Evolutionary conservation across 768 basidiomycete species (phyloP), one percentile per base, ranked within the genome.

Genomic region (Mycena pura): DNA sequence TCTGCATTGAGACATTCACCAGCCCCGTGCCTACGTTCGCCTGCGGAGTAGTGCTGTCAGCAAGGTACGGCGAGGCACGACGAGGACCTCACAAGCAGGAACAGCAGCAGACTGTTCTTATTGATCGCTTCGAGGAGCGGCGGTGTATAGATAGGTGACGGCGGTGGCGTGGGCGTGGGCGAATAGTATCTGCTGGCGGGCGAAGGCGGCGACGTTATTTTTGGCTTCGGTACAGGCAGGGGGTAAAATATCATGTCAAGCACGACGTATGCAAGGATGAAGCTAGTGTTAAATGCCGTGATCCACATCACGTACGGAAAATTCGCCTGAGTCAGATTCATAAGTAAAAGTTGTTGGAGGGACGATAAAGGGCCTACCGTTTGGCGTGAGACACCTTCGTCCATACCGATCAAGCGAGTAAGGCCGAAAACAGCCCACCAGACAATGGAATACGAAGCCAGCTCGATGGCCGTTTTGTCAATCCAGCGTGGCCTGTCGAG

Each of bases 221-320:
- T 71, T 60, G 36, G 73, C 72, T 70, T 80, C 9, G 77, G 77
- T 3, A 67, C 74, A 0, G 79, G 79, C 13, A 78, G 72, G 3
- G 86, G 83, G 72, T 84, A 89, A 73, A 93, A 90, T 39, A 75
- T 67, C 54, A 91, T 81, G 66, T 98, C 93, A 40, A 97, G 76
- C 22, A 88, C 62, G 39, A 95, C 80, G 76, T 97, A 96, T 13
- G 84, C 86, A 6, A 95, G 80, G 15, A 98, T 77, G 77, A 95
- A 95, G 3, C 88, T 83, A 0, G 89, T 88, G 72, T 98, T 99
- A 85, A 86, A 96, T 10, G 93, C 95, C 1, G 86, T 84, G 8
- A 91, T 84, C 95, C 96, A 98, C 17, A 95, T 74, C 32, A 95
- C 86, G 74, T 99, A 99, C 5, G 91, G 83, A 28, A 94, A 67